phyloP scores from a whole-genome alignment of 164 flowering plant genomes.

The Chimonanthus salicifolius region DNA sequence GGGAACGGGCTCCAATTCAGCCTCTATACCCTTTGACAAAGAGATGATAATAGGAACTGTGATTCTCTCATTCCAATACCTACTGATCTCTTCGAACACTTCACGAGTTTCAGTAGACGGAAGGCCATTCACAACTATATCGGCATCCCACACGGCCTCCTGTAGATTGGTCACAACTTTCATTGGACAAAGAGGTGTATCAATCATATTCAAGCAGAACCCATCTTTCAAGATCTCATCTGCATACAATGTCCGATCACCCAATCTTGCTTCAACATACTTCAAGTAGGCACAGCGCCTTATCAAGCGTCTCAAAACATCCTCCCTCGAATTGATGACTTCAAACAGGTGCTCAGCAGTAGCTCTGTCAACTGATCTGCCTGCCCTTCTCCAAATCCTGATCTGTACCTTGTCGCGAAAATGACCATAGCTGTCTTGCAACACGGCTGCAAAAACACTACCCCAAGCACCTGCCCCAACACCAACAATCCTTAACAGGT shows the following conservation, averaged over 20 bases:
- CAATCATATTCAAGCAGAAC: slow-evolving; percentile 90
- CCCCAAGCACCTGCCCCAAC: slow-evolving; percentile 98
- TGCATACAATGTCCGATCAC: slow-evolving; percentile 68
- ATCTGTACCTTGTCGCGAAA: slow-evolving; percentile 68
- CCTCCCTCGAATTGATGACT: slow-evolving; percentile 90
- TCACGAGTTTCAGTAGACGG: slow-evolving; percentile 84
- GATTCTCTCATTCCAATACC: slow-evolving; percentile 84
- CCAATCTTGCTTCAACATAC: slow-evolving; percentile 83
- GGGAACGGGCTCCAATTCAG: slow-evolving; percentile 66
- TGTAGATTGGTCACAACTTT: slow-evolving; percentile 89
- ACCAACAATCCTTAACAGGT: slow-evolving; percentile 69
- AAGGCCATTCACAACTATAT: slow-evolving; percentile 81
- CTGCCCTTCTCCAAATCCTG: slow-evolving; percentile 86
- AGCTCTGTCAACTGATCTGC: slow-evolving; percentile 62
- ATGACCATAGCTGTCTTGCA: slow-evolving; percentile 84
- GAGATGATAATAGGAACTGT: slow-evolving; percentile 69
- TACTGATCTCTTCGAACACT: slow-evolving; percentile 74
- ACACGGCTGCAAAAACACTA: slow-evolving; percentile 76
- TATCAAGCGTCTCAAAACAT: slow-evolving; percentile 73
- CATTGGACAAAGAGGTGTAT: slow-evolving; percentile 81
- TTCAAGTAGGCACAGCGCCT: slow-evolving; percentile 84
- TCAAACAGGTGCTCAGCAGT: slow-evolving; percentile 86
- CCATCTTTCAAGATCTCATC: slow-evolving; percentile 93
- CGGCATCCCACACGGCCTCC: slow-evolving; percentile 95
- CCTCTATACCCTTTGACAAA: slow-evolving; percentile 86